phyloP scores from a whole-genome alignment of 2,329 filamentous ascomycete genomes.

The Capronia americana region DNA sequence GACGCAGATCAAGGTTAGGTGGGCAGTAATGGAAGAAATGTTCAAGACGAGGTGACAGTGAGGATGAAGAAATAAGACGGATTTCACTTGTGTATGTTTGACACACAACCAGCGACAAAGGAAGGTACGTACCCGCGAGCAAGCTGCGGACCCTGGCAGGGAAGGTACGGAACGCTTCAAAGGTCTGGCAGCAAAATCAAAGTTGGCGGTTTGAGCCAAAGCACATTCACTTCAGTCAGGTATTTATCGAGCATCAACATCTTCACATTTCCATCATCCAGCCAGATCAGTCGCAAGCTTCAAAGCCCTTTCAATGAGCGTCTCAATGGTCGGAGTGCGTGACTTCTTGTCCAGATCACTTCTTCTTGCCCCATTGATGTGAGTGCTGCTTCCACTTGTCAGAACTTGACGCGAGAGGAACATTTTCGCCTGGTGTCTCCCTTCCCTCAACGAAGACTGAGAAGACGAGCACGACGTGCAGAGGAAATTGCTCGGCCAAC shows the following conservation, averaged over 20 bases:
- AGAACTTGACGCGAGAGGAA: neutral
- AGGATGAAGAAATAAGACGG: slow-evolving; percentile 1
- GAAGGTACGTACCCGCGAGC: slow-evolving; percentile 5
- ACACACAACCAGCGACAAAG: slow-evolving; percentile 4
- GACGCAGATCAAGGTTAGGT: neutral
- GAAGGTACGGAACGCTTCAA: neutral
- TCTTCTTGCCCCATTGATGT: neutral
- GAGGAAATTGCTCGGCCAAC: slow-evolving; percentile 1
- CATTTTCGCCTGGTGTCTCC: neutral
- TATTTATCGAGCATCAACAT: neutral
- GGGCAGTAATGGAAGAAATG: neutral
- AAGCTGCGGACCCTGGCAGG: neutral
- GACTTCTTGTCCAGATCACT: neutral
- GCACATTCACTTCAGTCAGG: neutral
- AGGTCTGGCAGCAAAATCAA: neutral
- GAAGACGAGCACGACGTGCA: neutral
- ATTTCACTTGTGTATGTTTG: slow-evolving; percentile 3
- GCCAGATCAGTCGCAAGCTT: neutral
- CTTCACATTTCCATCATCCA: neutral
- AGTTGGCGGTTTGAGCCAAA: neutral
- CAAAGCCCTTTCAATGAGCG: neutral
- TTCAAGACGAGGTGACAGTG: neutral
- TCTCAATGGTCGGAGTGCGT: neutral
- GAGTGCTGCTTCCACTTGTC: neutral
- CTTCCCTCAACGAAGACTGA: neutral